Evolutionary conservation across 2,329 filamentous ascomycete species (phyloP).

Genomic region (Aureobasidium sp.): DNA sequence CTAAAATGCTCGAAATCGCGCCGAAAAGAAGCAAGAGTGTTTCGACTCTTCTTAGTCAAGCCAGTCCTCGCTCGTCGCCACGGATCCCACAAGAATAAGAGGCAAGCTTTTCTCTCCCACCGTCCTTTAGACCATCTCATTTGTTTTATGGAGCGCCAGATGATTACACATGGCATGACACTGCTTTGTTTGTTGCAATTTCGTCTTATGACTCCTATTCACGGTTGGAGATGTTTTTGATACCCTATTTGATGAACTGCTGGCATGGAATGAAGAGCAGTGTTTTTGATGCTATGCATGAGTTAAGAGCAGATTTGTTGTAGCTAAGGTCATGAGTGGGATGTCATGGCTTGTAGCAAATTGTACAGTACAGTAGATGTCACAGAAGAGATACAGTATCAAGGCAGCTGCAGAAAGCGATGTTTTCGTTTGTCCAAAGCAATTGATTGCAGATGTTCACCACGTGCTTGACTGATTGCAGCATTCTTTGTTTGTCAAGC

Average conservation of each 20-base stretch:
- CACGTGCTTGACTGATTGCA: not conserved
- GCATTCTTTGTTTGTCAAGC: not conserved
- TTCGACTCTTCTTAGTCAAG: not conserved
- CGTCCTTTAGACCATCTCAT: constrained; percentile 3
- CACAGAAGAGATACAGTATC: not conserved
- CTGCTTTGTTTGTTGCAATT: constrained; percentile 6
- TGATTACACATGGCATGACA: constrained; percentile 6
- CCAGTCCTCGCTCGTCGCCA: not conserved
- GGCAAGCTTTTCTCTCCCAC: not conserved
- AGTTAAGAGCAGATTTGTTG: not conserved
- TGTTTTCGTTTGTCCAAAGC: not conserved
- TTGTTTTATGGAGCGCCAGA: not conserved
- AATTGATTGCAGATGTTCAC: no score
- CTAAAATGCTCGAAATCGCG: constrained; percentile 61
- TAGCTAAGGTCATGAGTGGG: not conserved
- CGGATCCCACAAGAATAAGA: not conserved
- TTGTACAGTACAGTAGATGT: constrained; percentile 3
- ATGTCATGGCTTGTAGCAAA: not conserved
- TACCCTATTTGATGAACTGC: constrained; percentile 16
- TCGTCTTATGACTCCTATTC: constrained; percentile 14
- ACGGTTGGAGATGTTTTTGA: constrained; percentile 16
- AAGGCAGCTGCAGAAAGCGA: not conserved
- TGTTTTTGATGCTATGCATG: not conserved
- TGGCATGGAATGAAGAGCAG: not conserved
- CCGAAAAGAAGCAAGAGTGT: constrained; percentile 10